phyloP scores from a whole-genome alignment of 169 alveolate species.

The Babesia bigemina region DNA sequence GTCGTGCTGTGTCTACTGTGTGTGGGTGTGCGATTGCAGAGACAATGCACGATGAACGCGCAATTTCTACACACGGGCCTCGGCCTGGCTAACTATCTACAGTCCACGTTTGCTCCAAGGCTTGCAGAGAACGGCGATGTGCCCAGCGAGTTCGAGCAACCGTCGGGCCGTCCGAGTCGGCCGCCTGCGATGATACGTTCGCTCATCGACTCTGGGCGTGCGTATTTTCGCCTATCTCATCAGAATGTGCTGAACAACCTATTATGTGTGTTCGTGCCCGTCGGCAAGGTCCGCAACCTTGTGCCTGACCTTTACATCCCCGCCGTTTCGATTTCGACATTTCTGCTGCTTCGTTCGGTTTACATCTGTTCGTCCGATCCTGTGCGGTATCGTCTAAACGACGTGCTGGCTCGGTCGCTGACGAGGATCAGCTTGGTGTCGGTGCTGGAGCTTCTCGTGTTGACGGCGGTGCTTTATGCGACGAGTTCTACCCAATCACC shows the following conservation, averaged over 20 bases:
- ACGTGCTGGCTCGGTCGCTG: conserved; percentile 39
- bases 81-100: conserved; percentile 46
- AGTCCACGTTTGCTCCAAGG: conserved; percentile 43
- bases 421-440: conserved; percentile 37
- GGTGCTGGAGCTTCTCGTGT: conserved; percentile 32
- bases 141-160: conserved; percentile 33
- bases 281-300: conserved; percentile 53
- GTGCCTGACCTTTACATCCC: conserved; percentile 68
- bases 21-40: not conserved
- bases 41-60: conserved; percentile 22
- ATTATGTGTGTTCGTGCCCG: conserved; percentile 41
- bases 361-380: conserved; percentile 3
- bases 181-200: conserved; percentile 53
- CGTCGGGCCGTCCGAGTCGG: conserved; percentile 16
- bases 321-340: conserved; percentile 52
- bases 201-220: conserved; percentile 43
- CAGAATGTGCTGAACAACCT: conserved; percentile 47
- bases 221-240: conserved; percentile 52
- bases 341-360: conserved; percentile 52
- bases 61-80: conserved; percentile 45
- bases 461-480: conserved; percentile 33
- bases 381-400: conserved; percentile 26
- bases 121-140: conserved; percentile 12
- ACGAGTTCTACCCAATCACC: conserved; percentile 1
- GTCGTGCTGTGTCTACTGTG: conserved; percentile 12